Base-by-base conservation (phyloP, 345 rosid species). In the Pseudoturritis turrita region DNA sequence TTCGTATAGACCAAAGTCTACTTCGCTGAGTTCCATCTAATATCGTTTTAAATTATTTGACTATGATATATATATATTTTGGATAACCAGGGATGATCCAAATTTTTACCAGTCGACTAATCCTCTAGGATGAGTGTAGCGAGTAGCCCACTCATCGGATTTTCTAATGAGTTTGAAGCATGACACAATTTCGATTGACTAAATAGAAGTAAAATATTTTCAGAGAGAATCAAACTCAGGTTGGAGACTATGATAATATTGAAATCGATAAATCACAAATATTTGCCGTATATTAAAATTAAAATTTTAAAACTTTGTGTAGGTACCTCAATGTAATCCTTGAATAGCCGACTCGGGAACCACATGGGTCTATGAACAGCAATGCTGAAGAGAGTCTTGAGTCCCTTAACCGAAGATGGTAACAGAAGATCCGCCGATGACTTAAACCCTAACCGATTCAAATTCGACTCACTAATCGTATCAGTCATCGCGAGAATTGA, bases 401-500 rank as follows among this genome's bases (percentile, higher is more conserved):
- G 85, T 11, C 82, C 98, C 76, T 85, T 82, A 7, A 88, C 92
- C 31, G 96, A 84, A 37, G 79, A 77, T 1, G 98, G 98, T 79
- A 91, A 36, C 73, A 94, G 57, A 39, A 94, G 82, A 73, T 94
- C 98, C 0, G 89, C 62, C 14, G 98, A 91, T 1, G 98, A 87
- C 19, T 84, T 78, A 77, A 86, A 88, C 14, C 98, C 97, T 9
- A 94, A 83, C 68, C 84, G 65, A 61, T 75, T 74, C 52, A 94
- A 31, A 3, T 73, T 55, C 6, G 77, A 72, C 3, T 69, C 83
- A 44, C 81, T 87, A 17, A 89, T 65, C 0, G 96, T 88, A 65
- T 91, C 91, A 13, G 95, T 94, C 97, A 91, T 89, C 46, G 90
- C 78, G 15, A 88, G 55, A 31, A 88, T 77, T 5, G 97, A 94